Base-by-base conservation (phyloP, 2,329 filamentous ascomycete species). In the Hymenoscyphus occultus region DNA sequence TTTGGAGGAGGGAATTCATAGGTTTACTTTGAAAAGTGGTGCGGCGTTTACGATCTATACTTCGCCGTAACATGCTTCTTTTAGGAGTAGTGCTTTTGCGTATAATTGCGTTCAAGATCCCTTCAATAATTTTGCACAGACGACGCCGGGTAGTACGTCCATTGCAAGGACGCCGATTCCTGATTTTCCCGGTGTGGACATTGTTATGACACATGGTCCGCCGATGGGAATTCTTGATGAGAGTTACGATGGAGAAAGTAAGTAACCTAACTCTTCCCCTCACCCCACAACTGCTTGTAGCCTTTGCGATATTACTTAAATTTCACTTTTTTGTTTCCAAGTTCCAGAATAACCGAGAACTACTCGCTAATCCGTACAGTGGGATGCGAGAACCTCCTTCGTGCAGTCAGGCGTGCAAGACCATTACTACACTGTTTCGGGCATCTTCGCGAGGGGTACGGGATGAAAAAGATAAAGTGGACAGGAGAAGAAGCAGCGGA, bases 171-270 rank as follows among this genome's bases (percentile, higher is more conserved):
- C 67, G 59, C 65, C 67, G 1, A 66, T 75, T 13, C 72, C 71
- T 0, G 63, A 66, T 13, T 69, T 71, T 39, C 65, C 66, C 1
- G 70, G 65, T 3, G 70, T 77, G 5, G 85, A 88, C 71, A 78
- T 89, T 7, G 77, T 87, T 68, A 79, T 88, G 71, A 88, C 86
- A 0, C 86, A 89, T 70, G 86, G 86, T 0, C 86, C 86, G 2
- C 85, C 86, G 0, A 72, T 76, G 28, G 78, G 77, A 0, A 73
- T 83, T 2, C 75, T 86, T 2, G 86, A 89, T 69, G 69, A 69
- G 12, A 65, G 69, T 3, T 6, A 19, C 0, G 56, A 61, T n/a
- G 66, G 45, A 0, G 69, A 71, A 56, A 65, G 35, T 35, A 35
- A 35, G 35, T 10, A 35, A 35, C 9, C 3, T 2, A 28, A 28